phyloP scores from a whole-genome alignment of 345 rosid species.

The Nephelium lappaceum region DNA sequence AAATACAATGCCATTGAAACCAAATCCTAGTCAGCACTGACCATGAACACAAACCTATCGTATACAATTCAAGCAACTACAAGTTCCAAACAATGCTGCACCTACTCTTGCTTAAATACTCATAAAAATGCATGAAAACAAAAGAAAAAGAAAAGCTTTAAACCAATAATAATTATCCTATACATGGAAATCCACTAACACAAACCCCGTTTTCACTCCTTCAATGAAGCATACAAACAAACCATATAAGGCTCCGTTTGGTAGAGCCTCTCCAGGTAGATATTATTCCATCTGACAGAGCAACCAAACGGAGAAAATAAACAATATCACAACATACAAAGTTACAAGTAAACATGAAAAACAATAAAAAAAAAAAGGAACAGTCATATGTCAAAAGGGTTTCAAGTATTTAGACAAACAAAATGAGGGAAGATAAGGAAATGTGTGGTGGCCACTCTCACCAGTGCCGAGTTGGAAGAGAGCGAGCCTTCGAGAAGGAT shows the following conservation, averaged over 20 bases:
- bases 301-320: background rate
- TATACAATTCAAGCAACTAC: background rate
- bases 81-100: background rate
- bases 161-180: background rate
- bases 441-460: conserved; percentile 10
- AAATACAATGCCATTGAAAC: background rate
- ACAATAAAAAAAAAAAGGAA: background rate
- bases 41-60: background rate
- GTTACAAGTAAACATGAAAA: background rate
- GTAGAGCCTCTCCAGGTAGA: too few relatives aligned
- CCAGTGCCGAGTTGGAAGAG: conserved; percentile 45
- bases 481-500: conserved; percentile 45
- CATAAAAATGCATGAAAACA: background rate
- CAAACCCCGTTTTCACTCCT: background rate
- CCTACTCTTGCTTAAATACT: background rate
- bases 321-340: background rate
- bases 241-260: background rate
- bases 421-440: background rate
- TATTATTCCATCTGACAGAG: background rate
- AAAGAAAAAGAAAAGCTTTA: background rate
- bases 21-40: background rate
- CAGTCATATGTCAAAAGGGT: background rate
- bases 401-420: background rate
- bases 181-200: too few relatives aligned
- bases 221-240: background rate